These are phyloP conservation scores for Cladobotryum protrusum DNA, from an alignment of 2,329 filamentous ascomycete genomes.

Conservation along the genomic window DNA sequence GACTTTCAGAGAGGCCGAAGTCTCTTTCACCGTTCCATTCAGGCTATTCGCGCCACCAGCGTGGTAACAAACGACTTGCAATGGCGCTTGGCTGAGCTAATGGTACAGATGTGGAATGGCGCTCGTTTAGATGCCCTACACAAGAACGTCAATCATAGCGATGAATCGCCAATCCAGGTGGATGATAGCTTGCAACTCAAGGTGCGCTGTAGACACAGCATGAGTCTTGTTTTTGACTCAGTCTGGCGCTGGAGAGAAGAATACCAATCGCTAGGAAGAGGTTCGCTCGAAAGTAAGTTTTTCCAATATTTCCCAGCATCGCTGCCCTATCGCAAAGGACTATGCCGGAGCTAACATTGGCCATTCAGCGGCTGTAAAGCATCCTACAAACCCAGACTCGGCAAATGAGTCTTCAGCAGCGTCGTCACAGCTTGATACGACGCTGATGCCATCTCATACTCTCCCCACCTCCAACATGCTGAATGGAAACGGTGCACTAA, in stretches of 20 bases:
- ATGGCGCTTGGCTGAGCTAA: constrained; percentile 74
- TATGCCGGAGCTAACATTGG: constrained; percentile 21
- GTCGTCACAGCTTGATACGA: constrained; percentile 58
- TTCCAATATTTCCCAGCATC: constrained; percentile 21
- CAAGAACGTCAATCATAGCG: constrained; percentile 43
- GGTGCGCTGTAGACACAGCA: constrained; percentile 76
- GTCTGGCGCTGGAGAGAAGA: constrained; percentile 83
- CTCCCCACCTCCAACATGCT: constrained; percentile 41
- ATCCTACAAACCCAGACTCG: constrained; percentile 80
- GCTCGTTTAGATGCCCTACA: constrained; percentile 47
- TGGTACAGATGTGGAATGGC: constrained; percentile 81
- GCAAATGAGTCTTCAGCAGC: constrained; percentile 65
- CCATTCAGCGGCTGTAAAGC: constrained; percentile 58
- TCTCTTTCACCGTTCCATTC: constrained; percentile 66
- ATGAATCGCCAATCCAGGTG: constrained; percentile 43
- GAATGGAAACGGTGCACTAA: constrained; percentile 45
- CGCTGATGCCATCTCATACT: constrained; percentile 41
- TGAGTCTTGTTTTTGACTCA: constrained; percentile 78
- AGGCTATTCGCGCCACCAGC: constrained; percentile 64
- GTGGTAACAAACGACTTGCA: constrained; percentile 73
- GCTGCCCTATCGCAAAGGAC: constrained; percentile 2
- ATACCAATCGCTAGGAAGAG: constrained; percentile 64
- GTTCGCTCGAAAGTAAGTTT: constrained; percentile 62
- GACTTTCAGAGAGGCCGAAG: constrained; percentile 61
- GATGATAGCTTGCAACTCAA: constrained; percentile 73